Conservation (phyloP, 495 filamentous ascomycete genomes). For the Cercophora samala region DNA sequence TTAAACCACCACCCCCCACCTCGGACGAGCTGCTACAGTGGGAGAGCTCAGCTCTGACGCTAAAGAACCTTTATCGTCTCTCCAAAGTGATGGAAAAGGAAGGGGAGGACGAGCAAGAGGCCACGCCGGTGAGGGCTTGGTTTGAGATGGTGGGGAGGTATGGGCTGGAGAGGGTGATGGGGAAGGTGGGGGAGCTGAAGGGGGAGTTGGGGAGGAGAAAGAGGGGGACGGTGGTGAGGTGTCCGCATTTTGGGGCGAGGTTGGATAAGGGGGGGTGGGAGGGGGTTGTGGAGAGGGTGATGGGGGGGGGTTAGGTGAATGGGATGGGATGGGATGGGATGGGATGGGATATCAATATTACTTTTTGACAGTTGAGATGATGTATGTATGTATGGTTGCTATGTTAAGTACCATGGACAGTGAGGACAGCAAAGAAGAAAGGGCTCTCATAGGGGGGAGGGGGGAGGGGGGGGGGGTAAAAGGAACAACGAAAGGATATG, state of each 20-base stretch:
- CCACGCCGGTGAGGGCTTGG: not conserved
- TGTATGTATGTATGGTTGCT: too few relatives aligned
- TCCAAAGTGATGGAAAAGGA: not conserved
- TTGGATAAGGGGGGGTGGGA: constrained; percentile 42
- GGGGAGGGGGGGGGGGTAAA: too few relatives aligned
- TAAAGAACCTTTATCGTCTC: not conserved
- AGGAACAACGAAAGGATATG: too few relatives aligned
- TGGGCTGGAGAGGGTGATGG: not conserved
- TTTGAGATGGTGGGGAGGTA: not conserved
- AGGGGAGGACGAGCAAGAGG: not conserved
- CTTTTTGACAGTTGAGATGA: too few relatives aligned
- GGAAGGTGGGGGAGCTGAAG: constrained; percentile 24
- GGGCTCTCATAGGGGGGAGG: too few relatives aligned
- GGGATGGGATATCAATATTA: too few relatives aligned
- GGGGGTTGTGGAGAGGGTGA: constrained; percentile 29
- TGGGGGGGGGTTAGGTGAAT: not conserved
- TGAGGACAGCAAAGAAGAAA: too few relatives aligned
- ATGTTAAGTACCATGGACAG: too few relatives aligned
- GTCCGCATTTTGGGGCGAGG: constrained; percentile 43
- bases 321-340: not conserved
- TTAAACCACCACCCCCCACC: not conserved
- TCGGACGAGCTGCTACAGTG: not conserved
- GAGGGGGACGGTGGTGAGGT: constrained; percentile 35
- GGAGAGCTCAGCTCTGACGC: not conserved
- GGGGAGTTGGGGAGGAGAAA: constrained; percentile 25